A percentile compares a stretch with the other conserved stretches of the same genome.
phyloP scores from a whole-genome alignment of 1,284 basidiomycete genomes.

The Puccinia polysora region DNA sequence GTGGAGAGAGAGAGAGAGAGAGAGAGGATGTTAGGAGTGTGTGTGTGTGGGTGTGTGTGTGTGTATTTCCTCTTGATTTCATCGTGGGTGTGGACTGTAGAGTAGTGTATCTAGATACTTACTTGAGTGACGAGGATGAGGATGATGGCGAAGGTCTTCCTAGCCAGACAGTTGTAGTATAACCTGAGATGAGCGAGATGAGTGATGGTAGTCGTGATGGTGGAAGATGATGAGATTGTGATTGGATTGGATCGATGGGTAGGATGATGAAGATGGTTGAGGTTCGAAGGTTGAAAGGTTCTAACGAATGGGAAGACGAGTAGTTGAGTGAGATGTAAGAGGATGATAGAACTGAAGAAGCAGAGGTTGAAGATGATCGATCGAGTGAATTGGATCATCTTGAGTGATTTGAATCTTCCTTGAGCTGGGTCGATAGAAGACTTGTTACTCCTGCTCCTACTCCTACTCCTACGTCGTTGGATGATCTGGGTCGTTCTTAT shows the following conservation, averaged over 20 bases:
- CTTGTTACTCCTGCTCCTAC: too few relatives aligned
- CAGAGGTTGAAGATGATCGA: slow-evolving; percentile 19
- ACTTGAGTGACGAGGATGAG: slow-evolving; percentile 18
- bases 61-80: neutral
- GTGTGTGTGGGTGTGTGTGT: neutral
- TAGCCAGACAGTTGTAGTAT: slow-evolving; percentile 24
- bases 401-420: too few relatives aligned
- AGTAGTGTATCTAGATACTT: too few relatives aligned
- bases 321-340: slow-evolving; percentile 28
- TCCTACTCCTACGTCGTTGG: too few relatives aligned
- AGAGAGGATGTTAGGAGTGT: neutral
- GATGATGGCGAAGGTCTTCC: slow-evolving; percentile 26
- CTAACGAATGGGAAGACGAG: slow-evolving; percentile 33
- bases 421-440: too few relatives aligned
- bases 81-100: neutral
- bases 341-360: slow-evolving; percentile 12
- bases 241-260: too few relatives aligned
- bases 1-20: neutral
- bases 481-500: too few relatives aligned
- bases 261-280: neutral
- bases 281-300: neutral
- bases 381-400: too few relatives aligned
- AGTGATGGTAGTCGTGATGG: neutral
- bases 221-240: neutral
- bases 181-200: neutral